phyloP scores from a whole-genome alignment of 2,329 filamentous ascomycete genomes.

The Neofusicoccum sp. region DNA sequence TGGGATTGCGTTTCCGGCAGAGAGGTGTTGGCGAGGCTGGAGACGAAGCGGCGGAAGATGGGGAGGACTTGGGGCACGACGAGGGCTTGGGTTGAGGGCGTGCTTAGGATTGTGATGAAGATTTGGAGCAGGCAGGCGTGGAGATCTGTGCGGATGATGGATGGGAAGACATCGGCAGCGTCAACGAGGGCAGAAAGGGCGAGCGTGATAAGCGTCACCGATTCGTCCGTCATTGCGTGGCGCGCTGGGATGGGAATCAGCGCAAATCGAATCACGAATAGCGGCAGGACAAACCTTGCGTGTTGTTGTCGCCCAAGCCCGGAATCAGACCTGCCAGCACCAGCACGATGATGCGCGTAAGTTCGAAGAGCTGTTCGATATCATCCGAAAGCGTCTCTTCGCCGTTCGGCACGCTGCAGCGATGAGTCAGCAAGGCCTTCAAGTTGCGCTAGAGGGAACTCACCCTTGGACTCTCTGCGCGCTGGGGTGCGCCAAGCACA shows the following conservation, averaged over 20 bases:
- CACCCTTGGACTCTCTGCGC: constrained; percentile 60
- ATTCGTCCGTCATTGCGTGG: constrained; percentile 82
- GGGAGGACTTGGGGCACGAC: constrained; percentile 88
- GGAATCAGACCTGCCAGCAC: constrained; percentile 86
- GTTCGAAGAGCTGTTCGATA: constrained; percentile 95
- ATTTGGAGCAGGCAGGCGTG: constrained; percentile 97
- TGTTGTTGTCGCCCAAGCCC: constrained; percentile 63
- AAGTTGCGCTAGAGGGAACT: constrained; percentile 46
- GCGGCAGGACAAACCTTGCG: constrained; percentile 27
- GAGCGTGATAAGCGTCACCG: constrained; percentile 73
- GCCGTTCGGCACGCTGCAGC: constrained; percentile 31
- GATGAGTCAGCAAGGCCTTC: constrained; percentile 14
- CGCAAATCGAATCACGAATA: not conserved
- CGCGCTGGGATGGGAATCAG: constrained; percentile 58
- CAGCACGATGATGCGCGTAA: constrained; percentile 92
- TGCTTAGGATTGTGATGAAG: constrained; percentile 88
- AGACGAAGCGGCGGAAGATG: constrained; percentile 87
- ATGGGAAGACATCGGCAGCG: constrained; percentile 90
- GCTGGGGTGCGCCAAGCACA: constrained; percentile 89
- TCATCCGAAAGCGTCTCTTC: constrained; percentile 88
- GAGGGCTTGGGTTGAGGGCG: constrained; percentile 78
- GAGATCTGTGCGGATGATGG: constrained; percentile 93
- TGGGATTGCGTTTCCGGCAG: constrained; percentile 59
- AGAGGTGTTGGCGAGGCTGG: constrained; percentile 59
- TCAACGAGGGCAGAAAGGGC: constrained; percentile 87